Conservation (phyloP, 2,329 filamentous ascomycete genomes). For the Apiospora hydei region DNA sequence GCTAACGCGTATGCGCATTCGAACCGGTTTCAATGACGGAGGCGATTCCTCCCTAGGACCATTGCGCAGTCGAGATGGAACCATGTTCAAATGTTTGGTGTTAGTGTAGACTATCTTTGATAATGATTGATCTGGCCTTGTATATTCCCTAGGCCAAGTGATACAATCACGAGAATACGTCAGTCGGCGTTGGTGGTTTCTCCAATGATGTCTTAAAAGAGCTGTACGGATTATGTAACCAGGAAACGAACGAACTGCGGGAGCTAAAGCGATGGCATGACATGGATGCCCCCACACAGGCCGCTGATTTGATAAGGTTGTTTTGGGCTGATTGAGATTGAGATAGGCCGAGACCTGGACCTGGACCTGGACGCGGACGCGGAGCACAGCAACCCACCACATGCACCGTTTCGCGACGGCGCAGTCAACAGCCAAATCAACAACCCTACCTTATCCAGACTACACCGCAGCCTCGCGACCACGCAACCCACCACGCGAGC, state of each 20-base stretch:
- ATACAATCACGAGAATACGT: background rate
- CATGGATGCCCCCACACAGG: background rate
- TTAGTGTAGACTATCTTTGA: background rate
- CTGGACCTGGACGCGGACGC: background rate
- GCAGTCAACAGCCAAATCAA: conserved; percentile 1
- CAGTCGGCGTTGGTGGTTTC: background rate
- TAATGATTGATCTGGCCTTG: background rate
- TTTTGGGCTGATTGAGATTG: background rate
- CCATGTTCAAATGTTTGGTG: too few species aligned
- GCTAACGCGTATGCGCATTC: too few species aligned
- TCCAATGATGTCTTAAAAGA: background rate
- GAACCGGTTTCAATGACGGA: too few species aligned
- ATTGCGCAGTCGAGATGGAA: too few species aligned
- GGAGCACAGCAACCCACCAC: background rate
- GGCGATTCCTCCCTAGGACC: too few species aligned
- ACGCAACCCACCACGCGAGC: background rate
- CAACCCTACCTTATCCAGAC: conserved; percentile 4
- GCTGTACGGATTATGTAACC: background rate
- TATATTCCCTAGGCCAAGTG: too few species aligned
- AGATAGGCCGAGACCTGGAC: too few species aligned
- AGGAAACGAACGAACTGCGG: background rate
- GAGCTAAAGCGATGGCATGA: background rate
- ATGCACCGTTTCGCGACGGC: conserved; percentile 12
- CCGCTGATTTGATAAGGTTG: background rate
- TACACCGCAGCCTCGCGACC: conserved; percentile 41